Evolutionary conservation across 257 asterid species (phyloP).

Genomic region (Solanum sitiens): DNA sequence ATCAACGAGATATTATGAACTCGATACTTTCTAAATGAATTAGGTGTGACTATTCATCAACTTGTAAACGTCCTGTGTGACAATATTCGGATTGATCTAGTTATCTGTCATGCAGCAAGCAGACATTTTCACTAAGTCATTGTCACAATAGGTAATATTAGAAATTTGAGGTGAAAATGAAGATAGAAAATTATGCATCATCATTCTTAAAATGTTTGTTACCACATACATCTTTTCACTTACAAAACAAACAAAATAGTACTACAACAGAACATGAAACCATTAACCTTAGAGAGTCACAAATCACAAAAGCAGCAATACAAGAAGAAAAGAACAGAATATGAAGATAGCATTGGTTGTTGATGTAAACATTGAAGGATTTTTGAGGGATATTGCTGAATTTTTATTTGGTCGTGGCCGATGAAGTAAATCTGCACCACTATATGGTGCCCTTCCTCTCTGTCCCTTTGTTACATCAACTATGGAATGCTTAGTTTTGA

Average conservation of each 20-base stretch:
- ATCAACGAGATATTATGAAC: neutral
- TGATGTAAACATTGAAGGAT: constrained; percentile 1
- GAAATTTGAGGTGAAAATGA: neutral
- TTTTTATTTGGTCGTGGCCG: constrained; percentile 5
- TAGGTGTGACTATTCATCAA: neutral
- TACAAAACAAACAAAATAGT: neutral
- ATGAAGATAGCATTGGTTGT: constrained; percentile 4
- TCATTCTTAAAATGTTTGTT: neutral
- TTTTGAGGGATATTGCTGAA: neutral
- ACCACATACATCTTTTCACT: neutral
- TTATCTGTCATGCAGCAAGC: neutral
- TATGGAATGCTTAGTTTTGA: neutral
- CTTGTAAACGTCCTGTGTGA: neutral
- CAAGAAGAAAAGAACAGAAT: constrained; percentile 2
- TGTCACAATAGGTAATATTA: neutral
- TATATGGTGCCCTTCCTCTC: constrained; percentile 23
- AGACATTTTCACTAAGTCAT: neutral
- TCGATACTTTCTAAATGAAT: neutral
- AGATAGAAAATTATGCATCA: neutral
- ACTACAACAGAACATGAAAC: neutral
- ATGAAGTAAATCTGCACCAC: constrained; percentile 35
- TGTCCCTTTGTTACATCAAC: constrained; percentile 9
- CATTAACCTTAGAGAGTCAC: neutral
- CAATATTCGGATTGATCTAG: neutral
- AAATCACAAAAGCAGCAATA: neutral